These are phyloP conservation scores for Deinandra increscens DNA, from an alignment of 129 eudicot species.

Conservation along the genomic window DNA sequence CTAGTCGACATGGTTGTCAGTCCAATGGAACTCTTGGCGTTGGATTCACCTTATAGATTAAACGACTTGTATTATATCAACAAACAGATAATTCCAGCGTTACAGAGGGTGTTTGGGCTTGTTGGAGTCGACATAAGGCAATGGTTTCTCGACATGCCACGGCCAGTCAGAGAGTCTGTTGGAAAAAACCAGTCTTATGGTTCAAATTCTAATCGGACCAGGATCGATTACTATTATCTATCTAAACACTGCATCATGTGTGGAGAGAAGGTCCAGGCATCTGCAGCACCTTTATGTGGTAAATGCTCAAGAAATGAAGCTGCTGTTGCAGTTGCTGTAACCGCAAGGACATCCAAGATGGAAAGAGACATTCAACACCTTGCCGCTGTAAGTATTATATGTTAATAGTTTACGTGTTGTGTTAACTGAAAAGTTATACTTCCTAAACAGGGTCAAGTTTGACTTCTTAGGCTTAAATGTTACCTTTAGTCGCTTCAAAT, in stretches of 20 bases:
- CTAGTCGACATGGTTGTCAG: conserved; percentile 81
- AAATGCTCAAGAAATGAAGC: conserved; percentile 60
- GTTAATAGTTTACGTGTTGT: background rate
- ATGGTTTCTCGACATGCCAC: conserved; percentile 85
- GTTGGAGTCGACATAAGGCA: conserved; percentile 71
- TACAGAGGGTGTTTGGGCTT: conserved; percentile 92
- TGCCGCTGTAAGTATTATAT: conserved; percentile 67
- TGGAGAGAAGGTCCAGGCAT: conserved; percentile 73
- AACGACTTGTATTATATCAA: conserved; percentile 90
- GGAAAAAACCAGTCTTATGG: conserved; percentile 52
- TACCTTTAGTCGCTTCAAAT: background rate
- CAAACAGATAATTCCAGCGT: conserved; percentile 90
- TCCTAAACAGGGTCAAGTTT: background rate
- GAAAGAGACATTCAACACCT: conserved; percentile 88
- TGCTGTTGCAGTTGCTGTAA: conserved; percentile 50
- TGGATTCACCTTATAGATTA: conserved; percentile 79
- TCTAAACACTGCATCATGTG: conserved; percentile 82
- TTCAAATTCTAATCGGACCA: conserved; percentile 48
- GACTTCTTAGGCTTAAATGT: background rate
- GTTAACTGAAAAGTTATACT: background rate
- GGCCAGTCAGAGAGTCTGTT: conserved; percentile 57
- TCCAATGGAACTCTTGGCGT: conserved; percentile 69
- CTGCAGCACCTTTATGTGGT: conserved; percentile 51
- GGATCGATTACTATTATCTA: conserved; percentile 81
- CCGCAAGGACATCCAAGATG: conserved; percentile 69